Percentiles rank a stretch among this genome's conserved stretches.
These are phyloP conservation scores for Blastosporella zonata DNA, from an alignment of 1,284 basidiomycete species.

Conservation along the genomic window DNA sequence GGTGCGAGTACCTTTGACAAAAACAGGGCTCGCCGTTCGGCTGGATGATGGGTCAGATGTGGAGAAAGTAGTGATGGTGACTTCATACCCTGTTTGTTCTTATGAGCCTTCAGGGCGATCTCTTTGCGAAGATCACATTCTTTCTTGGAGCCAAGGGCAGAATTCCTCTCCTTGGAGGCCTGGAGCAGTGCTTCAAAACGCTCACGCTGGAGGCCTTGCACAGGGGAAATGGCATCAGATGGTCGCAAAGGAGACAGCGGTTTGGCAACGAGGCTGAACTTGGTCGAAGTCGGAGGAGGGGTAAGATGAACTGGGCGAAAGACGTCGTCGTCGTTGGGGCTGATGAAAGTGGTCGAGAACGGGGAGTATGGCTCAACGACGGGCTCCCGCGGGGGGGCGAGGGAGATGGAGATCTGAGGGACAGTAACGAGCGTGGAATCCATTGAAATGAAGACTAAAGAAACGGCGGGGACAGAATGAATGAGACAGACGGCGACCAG, in stretches of 20 bases:
- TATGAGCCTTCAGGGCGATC: slow-evolving; percentile 68
- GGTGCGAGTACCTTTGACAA: slow-evolving; percentile 68
- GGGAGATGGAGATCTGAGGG: slow-evolving; percentile 67
- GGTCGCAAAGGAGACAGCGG: slow-evolving; percentile 54
- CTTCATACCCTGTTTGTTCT: slow-evolving; percentile 66
- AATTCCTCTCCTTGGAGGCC: slow-evolving; percentile 53
- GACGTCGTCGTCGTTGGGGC: slow-evolving; percentile 36
- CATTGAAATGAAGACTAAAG: slow-evolving; percentile 37
- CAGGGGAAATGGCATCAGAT: slow-evolving; percentile 31
- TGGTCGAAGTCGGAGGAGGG: slow-evolving; percentile 48
- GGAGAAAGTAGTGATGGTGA: slow-evolving; percentile 7
- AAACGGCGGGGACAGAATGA: slow-evolving; percentile 21
- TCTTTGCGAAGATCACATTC: slow-evolving; percentile 65
- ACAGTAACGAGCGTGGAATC: slow-evolving; percentile 43
- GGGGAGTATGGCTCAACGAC: slow-evolving; percentile 59
- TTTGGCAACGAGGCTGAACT: slow-evolving; percentile 30
- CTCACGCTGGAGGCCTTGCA: slow-evolving; percentile 58
- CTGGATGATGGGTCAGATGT: slow-evolving; percentile 33
- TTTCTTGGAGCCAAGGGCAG: slow-evolving; percentile 43
- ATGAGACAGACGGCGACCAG: slow-evolving; percentile 33
- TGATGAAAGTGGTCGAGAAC: slow-evolving; percentile 35
- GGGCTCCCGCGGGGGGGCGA: slow-evolving; percentile 52
- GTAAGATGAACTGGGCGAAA: slow-evolving; percentile 58
- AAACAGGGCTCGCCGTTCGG: slow-evolving; percentile 71
- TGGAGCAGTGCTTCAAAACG: slow-evolving; percentile 62